Evolutionary conservation across 148 eudicot genomes (phyloP).

Genomic region (Nyssa sinensis): DNA sequence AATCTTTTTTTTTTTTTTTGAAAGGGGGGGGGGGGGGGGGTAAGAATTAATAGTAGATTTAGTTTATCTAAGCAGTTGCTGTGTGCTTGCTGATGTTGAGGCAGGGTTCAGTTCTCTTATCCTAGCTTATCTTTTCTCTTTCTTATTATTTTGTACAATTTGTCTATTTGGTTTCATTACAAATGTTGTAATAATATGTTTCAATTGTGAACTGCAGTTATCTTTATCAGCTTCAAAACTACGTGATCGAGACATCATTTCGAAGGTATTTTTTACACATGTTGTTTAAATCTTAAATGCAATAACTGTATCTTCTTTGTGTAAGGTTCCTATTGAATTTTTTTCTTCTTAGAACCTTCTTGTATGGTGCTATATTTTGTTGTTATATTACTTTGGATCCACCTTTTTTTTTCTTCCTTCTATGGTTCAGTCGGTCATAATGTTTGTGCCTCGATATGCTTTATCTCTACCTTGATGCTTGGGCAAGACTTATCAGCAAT

Average conservation of each 20-base stretch:
- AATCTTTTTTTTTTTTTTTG: too few species aligned
- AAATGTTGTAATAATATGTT: constrained; percentile 6
- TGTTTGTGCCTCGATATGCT: constrained; percentile 7
- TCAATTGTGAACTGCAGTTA: constrained; percentile 52
- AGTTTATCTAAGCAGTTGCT: too few species aligned
- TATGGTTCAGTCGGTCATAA: neutral
- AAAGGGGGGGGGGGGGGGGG: too few species aligned
- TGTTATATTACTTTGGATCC: neutral
- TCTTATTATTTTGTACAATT: neutral
- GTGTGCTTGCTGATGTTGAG: too few species aligned
- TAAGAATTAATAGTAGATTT: too few species aligned
- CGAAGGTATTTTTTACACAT: constrained; percentile 52
- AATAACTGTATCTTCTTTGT: neutral
- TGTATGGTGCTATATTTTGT: neutral
- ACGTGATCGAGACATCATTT: constrained; percentile 63
- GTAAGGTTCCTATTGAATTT: neutral
- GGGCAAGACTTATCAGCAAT: too few species aligned
- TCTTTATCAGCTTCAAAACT: constrained; percentile 73
- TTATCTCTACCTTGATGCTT: constrained; percentile 5
- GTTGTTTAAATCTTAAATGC: neutral
- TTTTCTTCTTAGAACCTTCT: neutral
- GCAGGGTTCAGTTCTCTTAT: too few species aligned
- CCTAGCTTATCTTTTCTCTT: too few species aligned
- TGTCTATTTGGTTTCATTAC: neutral
- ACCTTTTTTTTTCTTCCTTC: neutral